These are phyloP conservation scores for Miscanthus lutarioriparius DNA, from an alignment of 176 grass and related monocot genomes.

Conservation along the genomic window DNA sequence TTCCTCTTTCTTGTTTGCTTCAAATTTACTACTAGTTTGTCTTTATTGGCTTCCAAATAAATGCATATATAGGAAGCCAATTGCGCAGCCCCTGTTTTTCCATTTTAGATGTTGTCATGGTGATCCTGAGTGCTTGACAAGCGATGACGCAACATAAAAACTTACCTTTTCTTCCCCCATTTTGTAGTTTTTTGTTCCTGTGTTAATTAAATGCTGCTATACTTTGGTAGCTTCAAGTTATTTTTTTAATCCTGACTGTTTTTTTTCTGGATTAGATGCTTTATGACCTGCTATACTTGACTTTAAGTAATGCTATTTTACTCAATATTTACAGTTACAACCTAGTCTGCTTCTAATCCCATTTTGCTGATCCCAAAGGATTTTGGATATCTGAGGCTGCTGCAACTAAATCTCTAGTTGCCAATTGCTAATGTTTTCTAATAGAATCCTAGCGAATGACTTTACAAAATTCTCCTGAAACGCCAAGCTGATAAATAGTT, in stretches of 20 bases:
- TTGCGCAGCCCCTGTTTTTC: not conserved
- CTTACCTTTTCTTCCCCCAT: not conserved
- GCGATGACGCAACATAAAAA: not conserved
- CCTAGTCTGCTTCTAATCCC: not conserved
- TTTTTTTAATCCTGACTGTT: not conserved
- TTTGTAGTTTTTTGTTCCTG: not conserved
- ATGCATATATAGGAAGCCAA: constrained; percentile 18
- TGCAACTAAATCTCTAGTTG: not conserved
- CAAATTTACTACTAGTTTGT: constrained; percentile 28
- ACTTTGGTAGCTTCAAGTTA: not conserved
- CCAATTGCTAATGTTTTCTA: not conserved
- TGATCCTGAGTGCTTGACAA: constrained; percentile 26
- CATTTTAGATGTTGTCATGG: constrained; percentile 18
- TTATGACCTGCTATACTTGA: not conserved
- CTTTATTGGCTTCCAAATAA: constrained; percentile 24
- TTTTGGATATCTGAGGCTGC: not conserved
- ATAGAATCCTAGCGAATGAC: not conserved
- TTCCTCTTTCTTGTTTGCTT: not conserved
- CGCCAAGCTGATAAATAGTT: constrained; percentile 4
- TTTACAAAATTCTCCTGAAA: constrained; percentile 4
- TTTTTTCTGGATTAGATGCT: constrained; percentile 16
- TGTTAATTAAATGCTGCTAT: not conserved
- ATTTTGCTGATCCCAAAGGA: not conserved
- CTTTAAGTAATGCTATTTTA: not conserved
- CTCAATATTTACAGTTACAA: not conserved